Evolutionary conservation across 768 basidiomycete species (phyloP).

Genomic region (Hericium rajendrae): DNA sequence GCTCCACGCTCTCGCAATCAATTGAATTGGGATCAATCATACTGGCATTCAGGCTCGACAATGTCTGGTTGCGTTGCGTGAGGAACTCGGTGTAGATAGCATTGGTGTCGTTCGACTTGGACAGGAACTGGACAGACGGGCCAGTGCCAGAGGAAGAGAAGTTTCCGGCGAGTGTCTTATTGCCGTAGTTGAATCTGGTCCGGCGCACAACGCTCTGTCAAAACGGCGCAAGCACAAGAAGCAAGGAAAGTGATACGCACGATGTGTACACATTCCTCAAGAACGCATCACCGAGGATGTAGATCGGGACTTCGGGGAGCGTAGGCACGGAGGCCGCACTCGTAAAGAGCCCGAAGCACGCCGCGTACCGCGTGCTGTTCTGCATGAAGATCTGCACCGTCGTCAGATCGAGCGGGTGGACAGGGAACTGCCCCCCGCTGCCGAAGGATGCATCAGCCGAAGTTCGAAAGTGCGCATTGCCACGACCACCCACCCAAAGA

Average conservation of each 20-base stretch:
- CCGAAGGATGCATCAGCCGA: background rate
- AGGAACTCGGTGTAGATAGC: background rate
- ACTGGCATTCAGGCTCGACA: background rate
- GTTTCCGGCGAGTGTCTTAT: background rate
- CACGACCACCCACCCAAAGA: background rate
- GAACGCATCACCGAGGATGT: background rate
- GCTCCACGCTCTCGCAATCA: background rate
- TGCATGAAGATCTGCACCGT: background rate
- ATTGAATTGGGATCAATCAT: background rate
- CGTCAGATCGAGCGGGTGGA: background rate
- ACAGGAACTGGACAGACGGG: background rate
- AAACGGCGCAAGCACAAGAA: background rate
- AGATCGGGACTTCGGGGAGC: background rate
- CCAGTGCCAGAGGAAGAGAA: background rate
- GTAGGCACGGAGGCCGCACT: background rate
- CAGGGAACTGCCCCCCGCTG: background rate
- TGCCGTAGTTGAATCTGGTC: background rate
- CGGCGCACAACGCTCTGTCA: background rate
- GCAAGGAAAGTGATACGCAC: background rate
- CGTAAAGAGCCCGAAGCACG: background rate
- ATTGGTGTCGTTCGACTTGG: background rate
- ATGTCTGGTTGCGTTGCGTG: background rate
- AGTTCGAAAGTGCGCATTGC: background rate
- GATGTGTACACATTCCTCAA: background rate
- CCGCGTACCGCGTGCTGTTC: background rate